Evolutionary conservation across 2,329 filamentous ascomycete species (phyloP).

Genomic region (Mariannaea sp.): DNA sequence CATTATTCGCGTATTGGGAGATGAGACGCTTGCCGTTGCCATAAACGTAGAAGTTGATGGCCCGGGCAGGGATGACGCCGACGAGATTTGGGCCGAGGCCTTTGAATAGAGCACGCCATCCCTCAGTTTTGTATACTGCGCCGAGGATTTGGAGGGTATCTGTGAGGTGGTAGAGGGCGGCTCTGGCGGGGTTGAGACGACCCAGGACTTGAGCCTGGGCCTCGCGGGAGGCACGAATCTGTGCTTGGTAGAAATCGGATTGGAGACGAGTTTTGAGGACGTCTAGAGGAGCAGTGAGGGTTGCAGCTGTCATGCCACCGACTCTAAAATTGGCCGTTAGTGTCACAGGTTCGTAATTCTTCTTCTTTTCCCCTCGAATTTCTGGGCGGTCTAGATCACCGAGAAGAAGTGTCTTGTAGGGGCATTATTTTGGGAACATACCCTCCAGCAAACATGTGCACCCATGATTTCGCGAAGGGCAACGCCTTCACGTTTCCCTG

Average conservation of each 20-base stretch:
- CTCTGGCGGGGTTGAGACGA: slow-evolving; percentile 65
- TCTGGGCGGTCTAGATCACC: background rate
- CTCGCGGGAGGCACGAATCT: slow-evolving; percentile 71
- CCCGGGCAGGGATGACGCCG: slow-evolving; percentile 85
- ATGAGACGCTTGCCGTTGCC: slow-evolving; percentile 88
- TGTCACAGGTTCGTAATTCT: slow-evolving; percentile 23
- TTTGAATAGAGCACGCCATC: slow-evolving; percentile 88
- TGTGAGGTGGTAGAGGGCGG: slow-evolving; percentile 73
- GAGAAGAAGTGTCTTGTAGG: background rate
- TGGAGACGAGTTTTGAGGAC: slow-evolving; percentile 93
- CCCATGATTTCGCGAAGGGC: slow-evolving; percentile 78
- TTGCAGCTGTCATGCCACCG: slow-evolving; percentile 88
- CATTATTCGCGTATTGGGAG: slow-evolving; percentile 73
- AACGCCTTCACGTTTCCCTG: slow-evolving; percentile 45
- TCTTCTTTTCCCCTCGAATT: background rate
- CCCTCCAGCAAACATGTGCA: slow-evolving; percentile 91
- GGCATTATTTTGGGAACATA: slow-evolving; percentile 51
- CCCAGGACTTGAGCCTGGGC: slow-evolving; percentile 56
- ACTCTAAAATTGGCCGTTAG: slow-evolving; percentile 55
- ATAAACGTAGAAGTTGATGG: slow-evolving; percentile 94
- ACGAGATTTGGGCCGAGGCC: slow-evolving; percentile 88
- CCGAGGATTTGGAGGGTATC: slow-evolving; percentile 87
- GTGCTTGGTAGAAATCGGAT: slow-evolving; percentile 90
- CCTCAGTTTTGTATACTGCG: slow-evolving; percentile 80
- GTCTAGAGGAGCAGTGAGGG: slow-evolving; percentile 92